Evolutionary conservation across 2,329 filamentous ascomycete genomes (phyloP), one percentile per base, ranked within the genome.

Genomic region (Cladosporium cucumerinum): DNA sequence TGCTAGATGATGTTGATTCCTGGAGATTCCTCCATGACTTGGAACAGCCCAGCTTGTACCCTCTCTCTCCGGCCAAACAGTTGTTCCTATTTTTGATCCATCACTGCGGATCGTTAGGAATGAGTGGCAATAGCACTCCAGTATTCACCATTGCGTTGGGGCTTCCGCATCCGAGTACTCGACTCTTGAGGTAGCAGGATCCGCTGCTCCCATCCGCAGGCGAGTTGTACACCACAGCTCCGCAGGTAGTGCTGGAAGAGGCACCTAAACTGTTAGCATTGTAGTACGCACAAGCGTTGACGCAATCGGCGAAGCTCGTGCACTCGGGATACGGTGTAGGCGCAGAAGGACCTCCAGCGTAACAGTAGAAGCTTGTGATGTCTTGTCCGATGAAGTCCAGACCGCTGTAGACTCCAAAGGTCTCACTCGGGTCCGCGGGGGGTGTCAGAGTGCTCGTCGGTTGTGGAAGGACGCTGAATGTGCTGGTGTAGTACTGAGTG

Each of bases 401-500:
- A n/a, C 26, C 34, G 14, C n/a, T n/a, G 49, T 63, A 63, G 4
- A 57, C 60, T 34, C 60, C 60, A 23, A 55, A 63, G 8, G 21
- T 10, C n/a, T 63, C 32, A n/a, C 43, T 55, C 12, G 60, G 60
- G 12, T 52, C 51, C 18, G 60, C 49, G 12, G 49, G 2, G 26
- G 60, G 48, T 1, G 36, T 21, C 14, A 54, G 3, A 21, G 60
- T 63, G 49, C 23, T 39, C 11, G 60, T 26, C 6, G 60, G 60
- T 16, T 57, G 46, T 7, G 60, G 60, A 7, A 63, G 60, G 7
- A 63, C 60, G n/a, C 43, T 63, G 60, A 63, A 63, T 11, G 60
- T 63, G 49, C 48, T 54, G 49, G 60, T 63, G 49, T 63, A 63
- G 49, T 54, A 63, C 32, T 63, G 60, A 11, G 60, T 63, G 28